Evolutionary conservation across 345 rosid genomes (phyloP).

Genomic region (Mangifera indica): DNA sequence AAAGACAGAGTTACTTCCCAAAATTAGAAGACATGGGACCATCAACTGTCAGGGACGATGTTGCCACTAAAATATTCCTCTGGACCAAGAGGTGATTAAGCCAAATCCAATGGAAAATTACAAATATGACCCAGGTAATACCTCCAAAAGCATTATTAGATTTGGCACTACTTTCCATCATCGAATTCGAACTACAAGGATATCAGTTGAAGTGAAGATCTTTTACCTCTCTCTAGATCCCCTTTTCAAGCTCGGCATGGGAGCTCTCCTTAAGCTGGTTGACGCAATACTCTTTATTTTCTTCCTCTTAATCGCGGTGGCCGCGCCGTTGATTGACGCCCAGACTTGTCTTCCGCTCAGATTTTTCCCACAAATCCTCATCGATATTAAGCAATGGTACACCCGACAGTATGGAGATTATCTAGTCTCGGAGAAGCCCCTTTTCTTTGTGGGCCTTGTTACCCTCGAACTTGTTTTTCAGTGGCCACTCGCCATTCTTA

Average conservation of each 20-base stretch:
- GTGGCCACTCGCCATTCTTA: constrained; percentile 74
- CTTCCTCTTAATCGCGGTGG: constrained; percentile 52
- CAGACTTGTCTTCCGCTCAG: constrained; percentile 51
- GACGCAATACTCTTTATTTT: constrained; percentile 53
- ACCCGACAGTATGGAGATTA: constrained; percentile 54
- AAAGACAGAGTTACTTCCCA: too few relatives aligned
- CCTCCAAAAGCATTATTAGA: too few relatives aligned
- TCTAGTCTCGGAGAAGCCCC: constrained; percentile 62
- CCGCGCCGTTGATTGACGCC: constrained; percentile 57
- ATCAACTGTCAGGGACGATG: too few relatives aligned
- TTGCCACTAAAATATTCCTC: too few relatives aligned
- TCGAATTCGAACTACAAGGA: too few relatives aligned
- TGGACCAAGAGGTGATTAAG: too few relatives aligned
- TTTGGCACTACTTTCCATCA: too few relatives aligned
- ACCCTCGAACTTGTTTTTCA: constrained; percentile 69
- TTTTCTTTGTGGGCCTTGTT: constrained; percentile 64
- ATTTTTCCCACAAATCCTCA: constrained; percentile 52
- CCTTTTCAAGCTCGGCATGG: constrained; percentile 38
- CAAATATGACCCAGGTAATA: too few relatives aligned
- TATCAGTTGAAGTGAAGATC: too few relatives aligned
- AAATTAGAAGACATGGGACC: too few relatives aligned
- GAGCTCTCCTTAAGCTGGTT: constrained; percentile 50
- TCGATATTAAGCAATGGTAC: constrained; percentile 47
- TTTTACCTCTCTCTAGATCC: background rate
- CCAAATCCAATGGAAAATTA: too few relatives aligned